phyloP scores from a whole-genome alignment of 2,329 filamentous ascomycete genomes.

The Penicillium sp. region DNA sequence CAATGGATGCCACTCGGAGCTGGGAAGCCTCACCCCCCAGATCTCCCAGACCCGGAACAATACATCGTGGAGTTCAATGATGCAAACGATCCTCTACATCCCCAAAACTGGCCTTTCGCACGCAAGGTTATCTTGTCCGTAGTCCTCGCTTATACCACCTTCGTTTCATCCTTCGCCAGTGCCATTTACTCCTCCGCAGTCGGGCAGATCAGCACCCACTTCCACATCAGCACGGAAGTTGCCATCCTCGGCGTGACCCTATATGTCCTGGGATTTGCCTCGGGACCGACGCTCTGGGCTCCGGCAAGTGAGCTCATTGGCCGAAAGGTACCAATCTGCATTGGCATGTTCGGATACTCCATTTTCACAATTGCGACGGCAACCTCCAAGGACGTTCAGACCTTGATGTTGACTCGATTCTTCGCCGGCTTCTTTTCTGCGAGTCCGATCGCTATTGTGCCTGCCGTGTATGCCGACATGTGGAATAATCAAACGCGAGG shows the following conservation, averaged over 20 bases:
- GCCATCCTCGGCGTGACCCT: conserved; percentile 49
- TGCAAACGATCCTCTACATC: conserved; percentile 50
- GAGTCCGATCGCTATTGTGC: conserved; percentile 46
- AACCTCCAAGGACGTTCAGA: conserved; percentile 42
- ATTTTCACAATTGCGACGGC: conserved; percentile 50
- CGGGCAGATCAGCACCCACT: conserved; percentile 50
- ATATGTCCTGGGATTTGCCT: conserved; percentile 54
- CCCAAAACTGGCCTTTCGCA: conserved; percentile 51
- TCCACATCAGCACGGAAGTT: conserved; percentile 47
- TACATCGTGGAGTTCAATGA: conserved; percentile 58
- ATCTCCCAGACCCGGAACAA: conserved; percentile 51
- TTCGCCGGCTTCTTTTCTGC: conserved; percentile 50
- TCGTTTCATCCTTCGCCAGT: conserved; percentile 51
- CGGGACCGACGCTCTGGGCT: conserved; percentile 64
- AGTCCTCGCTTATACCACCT: conserved; percentile 47
- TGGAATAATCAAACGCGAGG: conserved; percentile 49
- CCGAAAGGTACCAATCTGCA: conserved; percentile 52
- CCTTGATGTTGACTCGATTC: conserved; percentile 47
- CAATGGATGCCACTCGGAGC: conserved; percentile 31
- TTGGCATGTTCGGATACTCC: conserved; percentile 44
- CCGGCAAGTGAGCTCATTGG: conserved; percentile 62
- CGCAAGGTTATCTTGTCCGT: conserved; percentile 40
- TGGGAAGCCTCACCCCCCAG: conserved; percentile 35
- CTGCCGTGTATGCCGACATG: conserved; percentile 50
- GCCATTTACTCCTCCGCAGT: conserved; percentile 71